Percentiles rank a stretch among this genome's conserved stretches.
These are phyloP conservation scores for Ophiostoma quercus DNA, from an alignment of 2,329 filamentous ascomycete genomes.

Conservation along the genomic window DNA sequence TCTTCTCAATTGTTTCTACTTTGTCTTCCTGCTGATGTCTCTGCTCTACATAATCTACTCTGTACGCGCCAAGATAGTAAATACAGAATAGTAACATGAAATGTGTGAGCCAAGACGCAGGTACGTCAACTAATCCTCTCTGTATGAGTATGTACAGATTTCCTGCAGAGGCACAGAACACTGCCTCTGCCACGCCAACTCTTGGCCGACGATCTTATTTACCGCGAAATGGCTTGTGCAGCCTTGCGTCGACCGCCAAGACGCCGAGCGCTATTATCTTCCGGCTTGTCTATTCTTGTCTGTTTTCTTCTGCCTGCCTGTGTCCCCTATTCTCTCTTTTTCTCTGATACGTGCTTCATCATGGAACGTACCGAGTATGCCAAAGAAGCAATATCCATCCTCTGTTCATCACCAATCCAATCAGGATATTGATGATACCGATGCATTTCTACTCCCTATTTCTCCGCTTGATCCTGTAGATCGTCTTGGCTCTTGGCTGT, in stretches of 20 bases:
- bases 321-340: neutral
- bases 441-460: neutral
- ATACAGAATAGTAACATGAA: too few relatives aligned
- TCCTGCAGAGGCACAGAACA: neutral
- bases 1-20: neutral
- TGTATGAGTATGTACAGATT: neutral
- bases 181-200: neutral
- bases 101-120: conserved; percentile 5
- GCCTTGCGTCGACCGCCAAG: conserved; percentile 1
- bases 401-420: neutral
- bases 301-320: neutral
- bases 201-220: conserved; percentile 2
- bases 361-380: neutral
- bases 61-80: neutral
- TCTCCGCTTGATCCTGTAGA: neutral
- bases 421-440: neutral
- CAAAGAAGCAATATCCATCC: neutral
- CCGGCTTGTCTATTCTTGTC: neutral
- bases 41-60: neutral
- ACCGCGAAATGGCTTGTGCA: neutral
- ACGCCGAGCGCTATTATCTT: neutral
- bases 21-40: neutral
- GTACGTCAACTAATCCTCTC: neutral
- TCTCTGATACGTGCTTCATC: neutral
- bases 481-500: conserved; percentile 12